These are phyloP conservation scores for Dactylis glomerata DNA, from an alignment of 176 grass and related monocot species.

Conservation along the genomic window DNA sequence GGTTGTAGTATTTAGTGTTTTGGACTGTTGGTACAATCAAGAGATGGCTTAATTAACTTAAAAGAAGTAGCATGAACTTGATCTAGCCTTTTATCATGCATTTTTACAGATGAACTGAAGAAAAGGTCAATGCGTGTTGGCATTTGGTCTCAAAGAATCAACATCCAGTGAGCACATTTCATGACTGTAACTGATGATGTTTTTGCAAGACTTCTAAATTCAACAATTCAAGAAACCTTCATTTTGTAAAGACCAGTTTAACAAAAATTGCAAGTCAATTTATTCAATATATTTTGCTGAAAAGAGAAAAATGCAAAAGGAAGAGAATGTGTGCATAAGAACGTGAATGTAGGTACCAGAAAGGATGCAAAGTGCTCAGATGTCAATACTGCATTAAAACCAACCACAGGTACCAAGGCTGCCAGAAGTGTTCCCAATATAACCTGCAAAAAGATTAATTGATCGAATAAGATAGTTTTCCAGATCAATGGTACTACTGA, in stretches of 20 bases:
- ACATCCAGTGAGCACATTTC: constrained; percentile 5
- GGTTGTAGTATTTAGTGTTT: neutral
- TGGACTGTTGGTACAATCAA: neutral
- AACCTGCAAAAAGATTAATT: constrained; percentile 57
- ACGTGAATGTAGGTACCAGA: constrained; percentile 57
- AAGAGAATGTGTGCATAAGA: constrained; percentile 23
- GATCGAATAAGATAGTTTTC: neutral
- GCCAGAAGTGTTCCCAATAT: constrained; percentile 94
- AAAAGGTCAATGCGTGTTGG: neutral
- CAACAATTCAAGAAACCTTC: neutral
- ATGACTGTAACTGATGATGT: neutral
- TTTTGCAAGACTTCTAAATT: constrained; percentile 1
- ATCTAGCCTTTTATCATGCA: neutral
- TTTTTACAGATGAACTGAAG: neutral
- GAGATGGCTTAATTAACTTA: constrained; percentile 5
- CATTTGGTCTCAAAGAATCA: neutral
- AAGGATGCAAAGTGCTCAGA: constrained; percentile 99
- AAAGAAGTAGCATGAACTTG: neutral
- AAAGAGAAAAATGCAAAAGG: constrained; percentile 20
- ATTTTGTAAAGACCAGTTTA: neutral
- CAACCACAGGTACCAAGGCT: constrained; percentile 97
- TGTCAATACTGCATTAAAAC: constrained; percentile 99
- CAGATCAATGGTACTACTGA: neutral
- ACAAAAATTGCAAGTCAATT: neutral
- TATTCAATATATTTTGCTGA: constrained; percentile 9